Evolutionary conservation across 768 basidiomycete species (phyloP).

Genomic region (Botryobasidium botryosum): DNA sequence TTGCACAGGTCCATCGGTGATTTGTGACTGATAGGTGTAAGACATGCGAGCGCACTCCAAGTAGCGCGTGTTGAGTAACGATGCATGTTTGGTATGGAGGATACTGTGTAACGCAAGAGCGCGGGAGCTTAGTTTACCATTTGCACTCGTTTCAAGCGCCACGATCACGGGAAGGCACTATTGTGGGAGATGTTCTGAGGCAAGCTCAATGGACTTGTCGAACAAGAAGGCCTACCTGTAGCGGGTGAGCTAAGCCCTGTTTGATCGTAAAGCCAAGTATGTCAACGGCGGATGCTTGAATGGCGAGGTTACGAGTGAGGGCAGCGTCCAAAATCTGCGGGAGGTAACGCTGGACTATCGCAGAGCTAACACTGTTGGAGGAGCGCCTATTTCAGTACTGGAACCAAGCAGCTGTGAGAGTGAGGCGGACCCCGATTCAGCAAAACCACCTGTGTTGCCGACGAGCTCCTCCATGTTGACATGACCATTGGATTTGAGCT

Average conservation of each 20-base stretch:
- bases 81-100: slow-evolving; percentile 77
- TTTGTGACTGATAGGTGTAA: slow-evolving; percentile 65
- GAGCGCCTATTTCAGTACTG: neutral
- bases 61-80: slow-evolving; percentile 75
- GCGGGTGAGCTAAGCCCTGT: slow-evolving; percentile 88
- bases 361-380: slow-evolving; percentile 65
- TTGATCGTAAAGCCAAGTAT: slow-evolving; percentile 85
- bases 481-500: slow-evolving; percentile 22
- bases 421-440: slow-evolving; percentile 75
- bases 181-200: neutral
- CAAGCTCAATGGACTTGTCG: neutral
- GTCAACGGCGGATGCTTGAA: slow-evolving; percentile 74
- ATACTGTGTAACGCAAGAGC: slow-evolving; percentile 68
- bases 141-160: slow-evolving; percentile 77
- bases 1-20: slow-evolving; percentile 43
- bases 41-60: slow-evolving; percentile 63
- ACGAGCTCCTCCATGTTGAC: slow-evolving; percentile 90
- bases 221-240: slow-evolving; percentile 41
- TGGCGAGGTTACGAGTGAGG: slow-evolving; percentile 46
- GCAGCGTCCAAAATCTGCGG: slow-evolving; percentile 66
- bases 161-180: slow-evolving; percentile 86
- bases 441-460: slow-evolving; percentile 88
- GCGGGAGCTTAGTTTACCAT: slow-evolving; percentile 40
- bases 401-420: neutral
- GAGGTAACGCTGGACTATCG: slow-evolving; percentile 86